Conservation (phyloP, 805 yeast species). For the Metschnikowia kofuensis region DNA sequence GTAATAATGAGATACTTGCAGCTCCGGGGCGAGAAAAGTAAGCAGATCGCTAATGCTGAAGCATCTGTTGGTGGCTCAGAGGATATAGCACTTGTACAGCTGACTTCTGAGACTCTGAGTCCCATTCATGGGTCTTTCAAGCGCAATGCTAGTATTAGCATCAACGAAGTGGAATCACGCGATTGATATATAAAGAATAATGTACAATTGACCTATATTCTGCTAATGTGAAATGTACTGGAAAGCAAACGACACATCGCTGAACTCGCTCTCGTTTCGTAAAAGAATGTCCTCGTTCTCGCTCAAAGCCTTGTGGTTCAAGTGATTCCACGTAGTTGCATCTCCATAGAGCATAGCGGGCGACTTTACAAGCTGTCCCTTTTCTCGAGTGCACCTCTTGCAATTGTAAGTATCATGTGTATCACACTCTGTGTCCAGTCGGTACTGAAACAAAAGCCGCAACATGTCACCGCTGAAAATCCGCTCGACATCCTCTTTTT, state of each 20-base stretch:
- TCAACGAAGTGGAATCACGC: background rate
- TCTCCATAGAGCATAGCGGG: conserved; percentile 95
- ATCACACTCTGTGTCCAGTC: conserved; percentile 69
- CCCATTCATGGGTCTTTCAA: background rate
- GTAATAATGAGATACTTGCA: conserved; percentile 43
- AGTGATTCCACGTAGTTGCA: conserved; percentile 96
- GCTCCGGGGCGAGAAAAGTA: background rate
- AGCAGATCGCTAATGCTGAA: no score
- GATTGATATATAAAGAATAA: background rate
- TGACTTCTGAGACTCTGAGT: no score
- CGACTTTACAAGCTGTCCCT: conserved; percentile 58
- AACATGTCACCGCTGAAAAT: conserved; percentile 81
- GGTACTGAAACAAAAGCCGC: conserved; percentile 69
- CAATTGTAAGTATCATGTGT: conserved; percentile 93
- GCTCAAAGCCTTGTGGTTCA: conserved; percentile 57
- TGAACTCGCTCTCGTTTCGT: conserved; percentile 64
- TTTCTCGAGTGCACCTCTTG: conserved; percentile 59
- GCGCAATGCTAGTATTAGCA: background rate
- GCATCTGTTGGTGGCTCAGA: no score
- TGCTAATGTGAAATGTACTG: conserved; percentile 84
- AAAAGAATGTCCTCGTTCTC: conserved; percentile 75
- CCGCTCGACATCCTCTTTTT: conserved; percentile 91
- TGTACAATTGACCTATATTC: no score
- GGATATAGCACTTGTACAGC: no score
- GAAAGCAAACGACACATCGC: conserved; percentile 81